Percentiles rank a stretch among this genome's conserved stretches.
These are phyloP conservation scores for Microstegium vimineum DNA, from an alignment of 176 grass and related monocot genomes.

Conservation along the genomic window DNA sequence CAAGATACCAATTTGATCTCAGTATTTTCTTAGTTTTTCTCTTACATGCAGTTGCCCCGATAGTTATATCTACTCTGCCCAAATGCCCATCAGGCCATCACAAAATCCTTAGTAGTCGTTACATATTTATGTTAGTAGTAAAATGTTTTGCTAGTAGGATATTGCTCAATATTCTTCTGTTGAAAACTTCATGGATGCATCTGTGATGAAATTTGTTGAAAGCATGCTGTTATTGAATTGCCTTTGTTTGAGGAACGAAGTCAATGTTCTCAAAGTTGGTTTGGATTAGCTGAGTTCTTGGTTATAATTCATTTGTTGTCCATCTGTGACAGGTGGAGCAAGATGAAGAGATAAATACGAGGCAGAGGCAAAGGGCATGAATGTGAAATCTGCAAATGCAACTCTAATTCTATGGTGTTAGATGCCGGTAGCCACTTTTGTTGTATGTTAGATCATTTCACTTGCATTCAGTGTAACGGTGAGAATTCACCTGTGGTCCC, in stretches of 20 bases:
- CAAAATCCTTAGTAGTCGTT: background rate
- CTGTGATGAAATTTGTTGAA: background rate
- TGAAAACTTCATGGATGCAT: background rate
- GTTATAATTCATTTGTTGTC: background rate
- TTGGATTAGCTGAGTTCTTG: background rate
- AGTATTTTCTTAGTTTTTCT: background rate
- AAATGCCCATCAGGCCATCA: background rate
- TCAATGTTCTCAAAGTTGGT: background rate
- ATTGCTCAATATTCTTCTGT: background rate
- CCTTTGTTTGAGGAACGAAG: background rate
- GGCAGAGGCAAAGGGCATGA: conserved; percentile 17
- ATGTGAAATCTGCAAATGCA: conserved; percentile 12
- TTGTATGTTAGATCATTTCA: background rate
- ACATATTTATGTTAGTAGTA: background rate
- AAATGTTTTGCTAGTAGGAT: background rate
- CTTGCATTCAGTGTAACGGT: background rate
- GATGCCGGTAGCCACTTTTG: background rate
- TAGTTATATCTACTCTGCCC: background rate
- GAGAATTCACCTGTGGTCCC: background rate
- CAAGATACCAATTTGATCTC: background rate
- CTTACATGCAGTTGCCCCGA: background rate
- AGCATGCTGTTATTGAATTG: background rate
- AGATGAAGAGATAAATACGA: conserved; percentile 25
- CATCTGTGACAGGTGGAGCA: conserved; percentile 29
- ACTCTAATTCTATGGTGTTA: background rate